Evolutionary conservation across 345 rosid species (phyloP), one percentile per base, ranked within the genome.

Genomic region (Citrus unshiu): DNA sequence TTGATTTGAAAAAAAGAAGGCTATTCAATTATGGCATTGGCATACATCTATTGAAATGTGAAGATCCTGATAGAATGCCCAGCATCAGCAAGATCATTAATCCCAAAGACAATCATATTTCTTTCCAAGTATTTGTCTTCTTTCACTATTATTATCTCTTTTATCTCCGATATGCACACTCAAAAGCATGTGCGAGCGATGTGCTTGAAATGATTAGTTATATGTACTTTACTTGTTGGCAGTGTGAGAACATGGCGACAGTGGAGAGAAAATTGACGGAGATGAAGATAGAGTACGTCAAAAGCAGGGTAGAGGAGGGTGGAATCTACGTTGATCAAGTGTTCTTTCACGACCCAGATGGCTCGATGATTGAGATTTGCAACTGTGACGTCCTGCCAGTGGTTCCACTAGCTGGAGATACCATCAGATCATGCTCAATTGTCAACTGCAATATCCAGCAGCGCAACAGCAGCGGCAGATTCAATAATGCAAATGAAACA

Each of bases 271-370:
- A 82, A 61, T 70, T 88, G 83, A 78, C 74, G 18, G 91, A 87
- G 71, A 82, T 89, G 90, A 75, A 74, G 71, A 81, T 88, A 27
- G 80, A 85, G 71, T 88, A 79, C 76, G 87, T 79, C 8, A 84
- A 75, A 4, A 83, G 68, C 1, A 73, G 67, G 13, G 90, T 88
- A 10, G 90, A 86, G 37, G 91, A 89, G 27, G 85, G 86, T 2
- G 87, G 90, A 30, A 82, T 87, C 37, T 40, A 35, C 1, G 89
- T 91, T 10, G 91, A 91, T 68, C 95, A 89, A 46, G 61, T 91
- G 22, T 89, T 91, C 75, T 91, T 88, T n/a, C 92, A 91, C 22
- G 91, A 91, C 85, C 93, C 91, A 19, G 90, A 89, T 69, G 90
- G 89, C 1, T 81, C 72, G 16, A 91, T 88, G 93, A 88, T 91